Evolutionary conservation across 306 rosid genomes (phyloP).

Genomic region (Cucumis sativus): DNA sequence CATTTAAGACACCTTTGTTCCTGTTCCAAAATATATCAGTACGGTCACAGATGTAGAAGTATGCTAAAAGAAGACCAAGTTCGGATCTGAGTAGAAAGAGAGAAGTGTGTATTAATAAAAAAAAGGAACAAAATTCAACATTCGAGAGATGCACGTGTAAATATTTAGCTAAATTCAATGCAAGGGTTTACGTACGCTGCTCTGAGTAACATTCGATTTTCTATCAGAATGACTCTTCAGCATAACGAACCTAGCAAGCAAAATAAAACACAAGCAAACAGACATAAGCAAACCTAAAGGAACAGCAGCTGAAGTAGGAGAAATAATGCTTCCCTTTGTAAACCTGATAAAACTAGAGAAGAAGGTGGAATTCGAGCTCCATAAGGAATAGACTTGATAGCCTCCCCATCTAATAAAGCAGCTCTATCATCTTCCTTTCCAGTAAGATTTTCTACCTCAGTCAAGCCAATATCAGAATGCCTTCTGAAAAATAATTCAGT

Average conservation of each 20-base stretch:
- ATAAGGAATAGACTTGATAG: constrained; percentile 41
- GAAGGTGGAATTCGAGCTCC: constrained; percentile 34
- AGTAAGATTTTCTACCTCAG: constrained; percentile 30
- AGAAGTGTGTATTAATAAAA: not conserved
- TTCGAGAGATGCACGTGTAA: not conserved
- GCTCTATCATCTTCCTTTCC: constrained; percentile 49
- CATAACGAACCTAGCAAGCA: constrained; percentile 51
- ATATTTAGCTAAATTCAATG: not conserved
- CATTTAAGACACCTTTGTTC: constrained; percentile 56
- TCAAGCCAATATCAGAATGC: constrained; percentile 56
- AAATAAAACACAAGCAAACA: not conserved
- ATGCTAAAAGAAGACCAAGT: constrained; percentile 61
- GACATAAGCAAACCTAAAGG: constrained; percentile 14
- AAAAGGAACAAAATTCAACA: not conserved
- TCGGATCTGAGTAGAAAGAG: constrained; percentile 44
- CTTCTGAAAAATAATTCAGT: constrained; percentile 32
- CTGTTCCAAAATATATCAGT: constrained; percentile 66
- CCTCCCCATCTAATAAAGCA: constrained; percentile 64
- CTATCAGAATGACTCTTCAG: constrained; percentile 68
- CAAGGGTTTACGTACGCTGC: constrained; percentile 64
- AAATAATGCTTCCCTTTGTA: not conserved
- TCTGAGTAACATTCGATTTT: constrained; percentile 77
- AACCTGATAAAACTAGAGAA: constrained; percentile 55
- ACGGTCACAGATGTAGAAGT: constrained; percentile 77
- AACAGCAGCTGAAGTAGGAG: not conserved